Base-by-base conservation (phyloP, 2,329 filamentous ascomycete genomes). In the Mollisia scopiformis region DNA sequence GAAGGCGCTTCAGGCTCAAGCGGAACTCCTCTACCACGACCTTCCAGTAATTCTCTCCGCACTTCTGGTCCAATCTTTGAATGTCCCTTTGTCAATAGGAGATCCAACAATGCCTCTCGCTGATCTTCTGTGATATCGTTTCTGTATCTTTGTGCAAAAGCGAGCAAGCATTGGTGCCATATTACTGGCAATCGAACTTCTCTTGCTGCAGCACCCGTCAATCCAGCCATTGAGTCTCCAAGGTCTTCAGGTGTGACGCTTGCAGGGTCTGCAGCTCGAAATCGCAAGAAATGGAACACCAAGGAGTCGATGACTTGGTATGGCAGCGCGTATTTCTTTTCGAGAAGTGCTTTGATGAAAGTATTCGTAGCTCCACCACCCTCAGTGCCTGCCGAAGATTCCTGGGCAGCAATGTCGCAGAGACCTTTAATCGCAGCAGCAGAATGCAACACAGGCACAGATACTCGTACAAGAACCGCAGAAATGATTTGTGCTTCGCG, bases 41-140 rank as follows among this genome's bases (percentile, higher is more conserved):
- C 95, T 27, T 92, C 93, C 51, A 98, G 77, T 71, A 99, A 74
- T 75, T 99, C 94, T 70, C 93, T 87, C 68, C 95, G 82, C 27
- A 98, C 91, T 74, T 98, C 95, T 0, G 95, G 93, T 0, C 92
- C 93, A 66, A 99, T 97, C 62, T 89, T 86, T 63, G 88, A 87
- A 77, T 99, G 95, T 0, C 93, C 93, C 63, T 94, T 87, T 3
- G 88, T 88, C 46, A 97, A 80, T 19, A 99, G 80, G 62, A 99
- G 77, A 77, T 99, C 95, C 6, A 99, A 79, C 54, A 99, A 78
- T 0, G 93, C 91, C 77, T 99, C 94, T 69, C 93, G 83, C 79
- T 97, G 93, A 68, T 97, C 93, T 75, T 97, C 93, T 1, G 93
- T 97, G 69, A 97, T 94, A 75, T 98, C 94, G 68, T 97, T 96